Evolutionary conservation across 352 stramenopile species (phyloP), one percentile per base, ranked within the genome.

Genomic region (Lagenidium sp.): DNA sequence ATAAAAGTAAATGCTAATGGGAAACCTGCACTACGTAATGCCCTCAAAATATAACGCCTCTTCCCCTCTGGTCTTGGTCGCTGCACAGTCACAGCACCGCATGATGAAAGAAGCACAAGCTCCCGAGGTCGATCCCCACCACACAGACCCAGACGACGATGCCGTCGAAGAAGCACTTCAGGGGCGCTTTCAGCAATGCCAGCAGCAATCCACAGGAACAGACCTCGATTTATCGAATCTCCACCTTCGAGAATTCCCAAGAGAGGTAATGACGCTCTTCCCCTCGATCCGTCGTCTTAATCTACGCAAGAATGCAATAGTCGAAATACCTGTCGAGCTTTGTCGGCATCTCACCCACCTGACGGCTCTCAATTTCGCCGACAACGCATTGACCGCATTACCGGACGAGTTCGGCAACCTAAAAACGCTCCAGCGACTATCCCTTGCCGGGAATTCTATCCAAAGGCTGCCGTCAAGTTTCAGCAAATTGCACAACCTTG

Each of bases 171-270:
- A 30, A 3, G 36, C 41, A 8, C 34, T 68, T 1, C 36, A 54
- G 10, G 24, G 44, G 22, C 59, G 63, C 18, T 38, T 60, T 0
- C 11, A 50, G n/a, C 49, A 32, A 30, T 69, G 55, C 25, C 30
- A 49, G 15, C 34, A 19, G 11, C 46, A 68, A 22, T 59, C 64
- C 3, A 54, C 53, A 15, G 72, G 68, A 1, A 63, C 55, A 13
- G 48, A 55, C 29, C 50, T 85, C 4, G 68, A 81, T 44, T 57
- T 85, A 25, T 78, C 72, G 6, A 46, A 57, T 10, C 57, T 85
- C 12, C 20, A 55, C 8, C 42, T 85, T 4, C 43, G 10, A 2
- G 41, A 66, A 4, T 30, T 85, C 6, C 64, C 72, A 6, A 12
- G 64, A 8, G 48, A 71, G 3, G 53, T 62, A 12, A 38, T 72